phyloP scores from a whole-genome alignment of 768 basidiomycete genomes.

The Termitomyces sp. region DNA sequence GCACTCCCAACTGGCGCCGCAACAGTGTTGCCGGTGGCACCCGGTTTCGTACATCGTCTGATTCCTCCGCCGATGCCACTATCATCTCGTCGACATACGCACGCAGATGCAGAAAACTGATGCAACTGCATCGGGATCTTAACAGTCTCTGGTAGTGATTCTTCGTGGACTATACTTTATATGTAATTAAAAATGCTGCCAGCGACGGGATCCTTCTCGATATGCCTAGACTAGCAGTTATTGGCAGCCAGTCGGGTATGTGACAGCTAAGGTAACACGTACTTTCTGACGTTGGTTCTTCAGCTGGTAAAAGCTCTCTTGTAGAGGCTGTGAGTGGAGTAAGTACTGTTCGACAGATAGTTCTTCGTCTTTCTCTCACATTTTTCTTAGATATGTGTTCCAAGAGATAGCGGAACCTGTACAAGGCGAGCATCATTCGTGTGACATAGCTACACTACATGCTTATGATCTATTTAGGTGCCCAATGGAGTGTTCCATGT shows the following conservation, averaged over 20 bases:
- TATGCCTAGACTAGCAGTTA: slow-evolving; percentile 7
- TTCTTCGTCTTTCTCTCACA: not conserved
- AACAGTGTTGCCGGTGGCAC: not conserved
- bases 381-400: slow-evolving; percentile 47
- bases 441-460: not conserved
- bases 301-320: slow-evolving; percentile 8
- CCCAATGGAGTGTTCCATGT: slow-evolving; percentile 49
- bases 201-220: slow-evolving; percentile 2
- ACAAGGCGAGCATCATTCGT: slow-evolving; percentile 32
- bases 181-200: not conserved
- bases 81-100: not conserved
- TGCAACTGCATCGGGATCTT: slow-evolving; percentile 3
- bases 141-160: not conserved
- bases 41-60: not conserved
- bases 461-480: slow-evolving; percentile 27
- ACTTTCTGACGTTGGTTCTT: not conserved
- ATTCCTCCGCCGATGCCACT: not conserved
- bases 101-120: slow-evolving; percentile 1
- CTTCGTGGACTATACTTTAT: not conserved
- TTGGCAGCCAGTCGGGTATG: slow-evolving; percentile 5
- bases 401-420: slow-evolving; percentile 56
- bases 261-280: not conserved
- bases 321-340: slow-evolving; percentile 2
- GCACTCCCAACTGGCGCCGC: not conserved
- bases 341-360: not conserved